phyloP scores from a whole-genome alignment of 768 basidiomycete genomes.

The Aureoboletus auriporus region DNA sequence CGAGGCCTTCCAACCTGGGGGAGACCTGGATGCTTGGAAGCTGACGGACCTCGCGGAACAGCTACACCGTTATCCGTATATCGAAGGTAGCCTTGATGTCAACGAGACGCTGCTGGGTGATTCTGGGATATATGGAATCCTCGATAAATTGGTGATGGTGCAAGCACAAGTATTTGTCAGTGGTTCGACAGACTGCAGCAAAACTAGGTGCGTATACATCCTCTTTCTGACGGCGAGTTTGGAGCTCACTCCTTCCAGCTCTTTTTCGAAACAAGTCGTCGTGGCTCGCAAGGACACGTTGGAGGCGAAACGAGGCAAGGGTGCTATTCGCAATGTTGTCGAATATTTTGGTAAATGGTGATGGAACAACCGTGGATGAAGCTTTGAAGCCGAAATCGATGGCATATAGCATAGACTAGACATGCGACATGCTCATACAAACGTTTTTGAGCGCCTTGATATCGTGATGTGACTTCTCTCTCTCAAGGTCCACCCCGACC shows the following conservation, averaged over 20 bases:
- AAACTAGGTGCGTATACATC: constrained; percentile 37
- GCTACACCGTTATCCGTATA: constrained; percentile 21
- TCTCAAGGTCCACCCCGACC: constrained; percentile 84
- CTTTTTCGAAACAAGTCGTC: constrained; percentile 52
- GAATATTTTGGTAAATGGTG: constrained; percentile 40
- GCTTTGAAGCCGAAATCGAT: constrained; percentile 1
- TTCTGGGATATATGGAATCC: constrained; percentile 47
- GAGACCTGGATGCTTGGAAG: constrained; percentile 37
- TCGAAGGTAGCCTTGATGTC: constrained; percentile 17
- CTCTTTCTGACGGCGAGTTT: not conserved
- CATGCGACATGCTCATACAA: constrained; percentile 28
- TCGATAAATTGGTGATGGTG: constrained; percentile 54
- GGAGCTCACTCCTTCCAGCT: constrained; percentile 26
- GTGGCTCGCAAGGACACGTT: constrained; percentile 35
- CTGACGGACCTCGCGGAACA: constrained; percentile 43
- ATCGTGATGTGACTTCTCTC: constrained; percentile 24
- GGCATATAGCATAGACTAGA: constrained; percentile 25
- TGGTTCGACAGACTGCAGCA: constrained; percentile 44
- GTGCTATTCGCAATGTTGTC: constrained; percentile 36
- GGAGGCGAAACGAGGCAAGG: constrained; percentile 2
- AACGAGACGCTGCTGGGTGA: constrained; percentile 39
- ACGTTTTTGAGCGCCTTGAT: constrained; percentile 12
- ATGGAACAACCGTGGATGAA: not conserved
- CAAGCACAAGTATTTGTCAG: constrained; percentile 48
- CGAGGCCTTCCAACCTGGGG: constrained; percentile 39